Evolutionary conservation across 2,329 filamentous ascomycete genomes (phyloP).

Genomic region (Dactylonectria macrodidyma): DNA sequence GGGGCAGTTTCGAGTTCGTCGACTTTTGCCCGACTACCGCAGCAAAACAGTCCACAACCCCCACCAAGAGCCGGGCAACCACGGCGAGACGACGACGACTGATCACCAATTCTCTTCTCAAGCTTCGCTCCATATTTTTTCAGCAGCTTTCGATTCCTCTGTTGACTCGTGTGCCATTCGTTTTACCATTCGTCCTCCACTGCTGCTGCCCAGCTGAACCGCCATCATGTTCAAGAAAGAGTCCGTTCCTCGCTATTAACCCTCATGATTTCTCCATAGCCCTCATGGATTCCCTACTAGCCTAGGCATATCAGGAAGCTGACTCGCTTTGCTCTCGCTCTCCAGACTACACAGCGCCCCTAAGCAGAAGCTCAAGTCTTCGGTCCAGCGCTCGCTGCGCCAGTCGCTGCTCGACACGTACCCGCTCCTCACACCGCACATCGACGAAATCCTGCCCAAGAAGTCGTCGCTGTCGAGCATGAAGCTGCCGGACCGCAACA

Average conservation of each 20-base stretch:
- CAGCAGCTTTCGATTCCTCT: neutral
- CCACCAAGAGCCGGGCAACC: conserved; percentile 37
- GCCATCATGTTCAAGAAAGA: conserved; percentile 93
- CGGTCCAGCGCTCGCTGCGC: conserved; percentile 89
- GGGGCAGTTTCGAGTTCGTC: conserved; percentile 39
- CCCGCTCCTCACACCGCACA: conserved; percentile 86
- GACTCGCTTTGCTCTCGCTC: conserved; percentile 37
- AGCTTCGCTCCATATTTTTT: conserved; percentile 3
- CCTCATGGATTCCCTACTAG: too few relatives aligned
- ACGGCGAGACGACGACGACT: conserved; percentile 22
- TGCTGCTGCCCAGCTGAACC: conserved; percentile 30
- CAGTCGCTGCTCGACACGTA: conserved; percentile 87
- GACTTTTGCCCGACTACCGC: conserved; percentile 43
- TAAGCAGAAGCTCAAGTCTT: conserved; percentile 98
- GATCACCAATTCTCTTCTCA: conserved; percentile 10
- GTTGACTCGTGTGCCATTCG: neutral
- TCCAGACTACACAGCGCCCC: conserved; percentile 80
- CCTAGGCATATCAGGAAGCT: conserved; percentile 20
- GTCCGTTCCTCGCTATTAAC: conserved; percentile 63
- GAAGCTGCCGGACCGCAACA: conserved; percentile 92
- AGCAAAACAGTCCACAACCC: conserved; percentile 35
- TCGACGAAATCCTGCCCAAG: conserved; percentile 96
- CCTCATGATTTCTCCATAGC: neutral
- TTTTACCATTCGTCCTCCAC: neutral
- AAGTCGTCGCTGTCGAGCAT: conserved; percentile 91